phyloP scores from a whole-genome alignment of 2,329 filamentous ascomycete species.

The Ophiostoma novo-ulmi region DNA sequence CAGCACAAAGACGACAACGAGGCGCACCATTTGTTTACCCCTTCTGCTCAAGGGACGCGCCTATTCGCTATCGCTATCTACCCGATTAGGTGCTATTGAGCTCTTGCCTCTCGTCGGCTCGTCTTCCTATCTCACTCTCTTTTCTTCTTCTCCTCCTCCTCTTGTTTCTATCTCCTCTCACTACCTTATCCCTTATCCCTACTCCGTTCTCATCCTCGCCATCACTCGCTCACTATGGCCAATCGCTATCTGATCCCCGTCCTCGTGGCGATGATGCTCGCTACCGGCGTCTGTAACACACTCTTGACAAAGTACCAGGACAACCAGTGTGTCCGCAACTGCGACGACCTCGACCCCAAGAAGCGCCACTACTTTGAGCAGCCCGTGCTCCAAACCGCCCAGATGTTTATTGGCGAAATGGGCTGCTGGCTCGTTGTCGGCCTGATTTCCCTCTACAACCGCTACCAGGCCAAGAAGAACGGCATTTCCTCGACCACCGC shows the following conservation, averaged over 20 bases:
- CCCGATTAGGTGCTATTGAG: constrained; percentile 14
- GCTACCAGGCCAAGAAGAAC: constrained; percentile 39
- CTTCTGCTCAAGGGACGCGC: not conserved
- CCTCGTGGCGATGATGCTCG: constrained; percentile 90
- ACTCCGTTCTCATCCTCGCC: not conserved
- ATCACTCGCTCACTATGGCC: constrained; percentile 57
- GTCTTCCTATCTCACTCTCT: not conserved
- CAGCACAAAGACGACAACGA: not conserved
- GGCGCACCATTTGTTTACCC: not conserved
- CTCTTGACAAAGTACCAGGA: constrained; percentile 98
- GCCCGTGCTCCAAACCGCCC: constrained; percentile 89
- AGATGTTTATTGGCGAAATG: constrained; percentile 97
- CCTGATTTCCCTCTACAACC: constrained; percentile 60
- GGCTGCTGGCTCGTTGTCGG: constrained; percentile 92
- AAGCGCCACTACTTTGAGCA: constrained; percentile 78
- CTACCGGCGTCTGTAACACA: constrained; percentile 95
- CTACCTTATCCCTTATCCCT: not conserved
- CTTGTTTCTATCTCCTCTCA: not conserved
- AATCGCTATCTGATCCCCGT: constrained; percentile 69
- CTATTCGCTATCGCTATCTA: not conserved
- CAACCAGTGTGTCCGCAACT: constrained; percentile 93
- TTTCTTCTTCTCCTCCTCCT: not conserved
- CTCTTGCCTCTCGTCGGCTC: not conserved
- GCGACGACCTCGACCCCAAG: constrained; percentile 62
- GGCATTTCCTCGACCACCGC: constrained; percentile 38